Evolutionary conservation across 1,284 basidiomycete species (phyloP).

Genomic region (Apiotrichum montevideense): DNA sequence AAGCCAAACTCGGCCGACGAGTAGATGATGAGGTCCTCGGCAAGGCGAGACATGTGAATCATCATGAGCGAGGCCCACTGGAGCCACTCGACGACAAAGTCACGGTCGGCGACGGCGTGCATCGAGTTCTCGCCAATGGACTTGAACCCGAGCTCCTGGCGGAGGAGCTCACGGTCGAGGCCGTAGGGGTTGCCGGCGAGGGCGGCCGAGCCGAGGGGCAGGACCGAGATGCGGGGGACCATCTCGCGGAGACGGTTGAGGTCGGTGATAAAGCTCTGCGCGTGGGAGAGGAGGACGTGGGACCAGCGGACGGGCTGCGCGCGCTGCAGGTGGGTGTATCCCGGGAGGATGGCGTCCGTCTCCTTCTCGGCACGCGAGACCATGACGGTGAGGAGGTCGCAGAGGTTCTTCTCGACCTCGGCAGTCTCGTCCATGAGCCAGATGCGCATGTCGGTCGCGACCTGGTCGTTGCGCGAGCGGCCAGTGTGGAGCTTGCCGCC

Average conservation of each 20-base stretch:
- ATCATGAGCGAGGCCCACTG: conserved; percentile 93
- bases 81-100: conserved; percentile 94
- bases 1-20: conserved; percentile 97
- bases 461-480: conserved; percentile 93
- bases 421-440: conserved; percentile 83
- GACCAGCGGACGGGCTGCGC: conserved; percentile 99
- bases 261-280: conserved; percentile 82
- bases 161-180: conserved; percentile 83
- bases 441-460: conserved; percentile 93
- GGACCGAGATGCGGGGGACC: conserved; percentile 75
- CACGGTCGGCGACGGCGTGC: conserved; percentile 91
- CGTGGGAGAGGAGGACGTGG: conserved; percentile 90
- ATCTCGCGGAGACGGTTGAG: conserved; percentile 80
- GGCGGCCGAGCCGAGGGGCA: conserved; percentile 89
- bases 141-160: conserved; percentile 74
- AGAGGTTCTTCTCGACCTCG: conserved; percentile 65
- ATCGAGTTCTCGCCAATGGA: conserved; percentile 86
- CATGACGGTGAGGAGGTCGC: conserved; percentile 77
- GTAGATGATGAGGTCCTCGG: conserved; percentile 95
- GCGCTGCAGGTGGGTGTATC: conserved; percentile 95
- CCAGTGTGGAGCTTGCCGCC: conserved; percentile 95
- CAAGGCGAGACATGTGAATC: conserved; percentile 88
- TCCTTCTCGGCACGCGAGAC: conserved; percentile 87
- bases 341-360: conserved; percentile 83
- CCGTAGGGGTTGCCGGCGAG: conserved; percentile 94